Conservation (phyloP, 2,329 filamentous ascomycete genomes). For the Chrysoporthe cubensis region DNA sequence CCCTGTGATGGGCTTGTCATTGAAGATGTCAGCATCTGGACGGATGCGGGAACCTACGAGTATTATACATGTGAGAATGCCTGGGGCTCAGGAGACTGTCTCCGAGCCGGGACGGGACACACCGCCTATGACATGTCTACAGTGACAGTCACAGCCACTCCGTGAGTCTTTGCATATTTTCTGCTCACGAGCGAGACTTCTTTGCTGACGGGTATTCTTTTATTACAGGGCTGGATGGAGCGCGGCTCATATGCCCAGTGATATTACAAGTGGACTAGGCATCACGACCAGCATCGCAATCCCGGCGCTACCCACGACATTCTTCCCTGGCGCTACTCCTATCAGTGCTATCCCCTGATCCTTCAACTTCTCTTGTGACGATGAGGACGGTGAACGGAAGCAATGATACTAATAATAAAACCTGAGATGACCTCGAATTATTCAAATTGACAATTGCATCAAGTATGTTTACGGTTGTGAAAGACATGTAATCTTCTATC, state of each 20-base stretch:
- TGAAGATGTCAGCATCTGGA: neutral
- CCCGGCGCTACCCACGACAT: slow-evolving; percentile 5
- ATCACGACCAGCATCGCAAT: slow-evolving; percentile 18
- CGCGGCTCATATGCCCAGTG: slow-evolving; percentile 17
- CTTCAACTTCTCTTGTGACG: neutral
- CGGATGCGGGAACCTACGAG: slow-evolving; percentile 4
- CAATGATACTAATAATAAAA: neutral
- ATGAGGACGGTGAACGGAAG: neutral
- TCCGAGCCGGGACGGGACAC: slow-evolving; percentile 4
- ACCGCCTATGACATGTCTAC: slow-evolving; percentile 4
- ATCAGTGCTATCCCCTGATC: slow-evolving; percentile 14
- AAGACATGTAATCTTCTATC: neutral
- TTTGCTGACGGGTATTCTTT: neutral
- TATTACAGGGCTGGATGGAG: slow-evolving; percentile 3
- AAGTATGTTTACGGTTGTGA: neutral
- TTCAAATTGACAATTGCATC: neutral
- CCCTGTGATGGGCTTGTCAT: slow-evolving; percentile 3
- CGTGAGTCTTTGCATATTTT: neutral
- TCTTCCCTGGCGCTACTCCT: slow-evolving; percentile 4
- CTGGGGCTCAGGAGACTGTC: slow-evolving; percentile 5
- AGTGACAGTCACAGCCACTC: slow-evolving; percentile 1
- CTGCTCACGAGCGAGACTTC: too few relatives aligned
- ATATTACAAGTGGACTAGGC: slow-evolving; percentile 23
- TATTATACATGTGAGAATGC: slow-evolving; percentile 9
- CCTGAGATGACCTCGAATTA: neutral